Base-by-base conservation (phyloP, 805 yeast species). In the Cyberlindnera lachancei region DNA sequence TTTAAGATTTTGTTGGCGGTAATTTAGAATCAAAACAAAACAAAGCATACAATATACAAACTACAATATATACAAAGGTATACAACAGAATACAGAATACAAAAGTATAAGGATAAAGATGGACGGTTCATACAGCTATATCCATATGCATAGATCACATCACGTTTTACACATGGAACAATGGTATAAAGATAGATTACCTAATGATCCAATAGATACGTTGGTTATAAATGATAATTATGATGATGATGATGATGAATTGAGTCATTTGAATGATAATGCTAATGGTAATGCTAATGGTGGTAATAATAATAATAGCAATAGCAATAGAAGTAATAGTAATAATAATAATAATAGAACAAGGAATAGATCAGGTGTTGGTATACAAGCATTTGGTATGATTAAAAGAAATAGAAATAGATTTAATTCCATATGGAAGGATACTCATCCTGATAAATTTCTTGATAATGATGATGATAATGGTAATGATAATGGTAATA, bases 151-250 rank as follows among this genome's bases (percentile, higher is more conserved):
- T 15, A 33, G 40, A 22, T 44, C 57, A 1, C 58, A 29, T 57
- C 61, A 37, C 37, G 58, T 33, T 27, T 56, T 30, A 38, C 63
- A 41, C 45, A 54, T 46, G 54, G 59, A 42, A 26, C 53, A 47
- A 28, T 53, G 58, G 58, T 40, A 42, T 5, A 42, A 37, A n/a
- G 57, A 52, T 29, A 42, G 35, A 15, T 42, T 53, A 6, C 52
- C 54, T 6, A 42, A 40, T 27, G 58, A 53, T 23, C 45, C 45
- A 4, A 41, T 53, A 8, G 55, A 52, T 17, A 38, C 42, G 11
- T 40, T 40, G 2, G 34, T 34, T 4, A 9, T 35, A 11, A 41
- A 40, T 12, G 51, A 46, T 2, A 42, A 39, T 11, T 33, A 29
- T n/a, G 31, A 30, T 11, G 33, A 30, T 12, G 29, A 30, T 11